Evolutionary conservation across 2,329 filamentous ascomycete species (phyloP), one percentile per base, ranked within the genome.

Genomic region (Ophiocordyceps sinensis): DNA sequence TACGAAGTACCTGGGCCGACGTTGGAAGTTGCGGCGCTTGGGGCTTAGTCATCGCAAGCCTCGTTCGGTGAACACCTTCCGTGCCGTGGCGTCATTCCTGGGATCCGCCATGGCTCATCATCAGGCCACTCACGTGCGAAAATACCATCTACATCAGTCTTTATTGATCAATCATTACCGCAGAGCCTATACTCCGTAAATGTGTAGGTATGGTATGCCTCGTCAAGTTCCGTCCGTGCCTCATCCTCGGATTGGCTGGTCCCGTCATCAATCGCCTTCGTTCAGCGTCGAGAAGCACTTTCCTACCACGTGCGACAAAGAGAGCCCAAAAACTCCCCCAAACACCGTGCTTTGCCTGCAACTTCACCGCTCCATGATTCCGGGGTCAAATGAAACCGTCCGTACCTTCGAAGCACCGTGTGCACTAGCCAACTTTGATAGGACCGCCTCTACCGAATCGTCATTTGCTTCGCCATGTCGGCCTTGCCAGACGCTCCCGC

Each of bases 391-490:
- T 64, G 58, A 57, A 60, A 57, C 55, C 55, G 57, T 50, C 43
- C 45, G 67, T 70, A 69, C 65, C 60, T 70, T n/a, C n/a, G n/a
- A n/a, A n/a, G n/a, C n/a, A 70, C 65, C 63, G 57, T 64, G 38
- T 57, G 50, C 19, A 19, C 19, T 19, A 4, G 19, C 53, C 47
- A 48, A 53, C 46, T 11, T 28, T 26, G 23, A 47, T 47, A 43
- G 44, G 47, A 48, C 35, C 3, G 45, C 41, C 44, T 53, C 73
- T 77, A 91, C 58, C 85, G 80, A 59, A 89, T 89, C 37, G 88
- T 95, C 83, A 94, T 94, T 63, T 89, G 85, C 79, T 94, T 95
- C 59, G 79, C 79, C 73, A 89, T 82, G 55, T 85, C 79, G 42
- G 83, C 86, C 68, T 89, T 89, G 63, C 75, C 76, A 39, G 81